Evolutionary conservation across 306 rosid genomes (phyloP).

Genomic region (Betula pendula): DNA sequence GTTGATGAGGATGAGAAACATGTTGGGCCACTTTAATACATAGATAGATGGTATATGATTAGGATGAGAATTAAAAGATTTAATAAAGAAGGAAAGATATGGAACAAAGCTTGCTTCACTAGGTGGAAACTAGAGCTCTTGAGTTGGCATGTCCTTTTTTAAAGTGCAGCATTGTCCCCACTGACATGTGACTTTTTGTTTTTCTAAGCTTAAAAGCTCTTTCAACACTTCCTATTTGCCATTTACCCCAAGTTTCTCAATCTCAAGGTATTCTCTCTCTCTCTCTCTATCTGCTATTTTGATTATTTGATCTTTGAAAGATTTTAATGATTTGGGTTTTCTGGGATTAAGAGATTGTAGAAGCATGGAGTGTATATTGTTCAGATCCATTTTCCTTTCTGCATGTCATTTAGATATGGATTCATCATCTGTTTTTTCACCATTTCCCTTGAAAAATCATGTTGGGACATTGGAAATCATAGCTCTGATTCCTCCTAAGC

Average conservation of each 20-base stretch:
- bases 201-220: constrained; percentile 33
- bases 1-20: background rate
- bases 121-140: constrained; percentile 49
- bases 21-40: background rate
- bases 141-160: constrained; percentile 64
- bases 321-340: background rate
- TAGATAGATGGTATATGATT: constrained; percentile 33
- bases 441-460: background rate
- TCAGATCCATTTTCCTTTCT: background rate
- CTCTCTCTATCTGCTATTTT: background rate
- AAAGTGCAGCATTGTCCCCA: constrained; percentile 30
- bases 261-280: constrained; percentile 40
- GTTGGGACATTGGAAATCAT: too few species aligned
- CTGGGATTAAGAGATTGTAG: constrained; percentile 1
- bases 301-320: background rate
- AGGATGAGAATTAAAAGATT: constrained; percentile 28
- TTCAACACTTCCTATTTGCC: constrained; percentile 26
- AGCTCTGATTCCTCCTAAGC: background rate
- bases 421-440: background rate
- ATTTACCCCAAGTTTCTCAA: constrained; percentile 39
- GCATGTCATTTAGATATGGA: background rate
- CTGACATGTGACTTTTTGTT: constrained; percentile 34
- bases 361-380: background rate
- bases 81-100: constrained; percentile 35
- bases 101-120: constrained; percentile 60